phyloP scores from a whole-genome alignment of 1,139 yeast species.

The Nakaseomyces kungkrabaensis region DNA sequence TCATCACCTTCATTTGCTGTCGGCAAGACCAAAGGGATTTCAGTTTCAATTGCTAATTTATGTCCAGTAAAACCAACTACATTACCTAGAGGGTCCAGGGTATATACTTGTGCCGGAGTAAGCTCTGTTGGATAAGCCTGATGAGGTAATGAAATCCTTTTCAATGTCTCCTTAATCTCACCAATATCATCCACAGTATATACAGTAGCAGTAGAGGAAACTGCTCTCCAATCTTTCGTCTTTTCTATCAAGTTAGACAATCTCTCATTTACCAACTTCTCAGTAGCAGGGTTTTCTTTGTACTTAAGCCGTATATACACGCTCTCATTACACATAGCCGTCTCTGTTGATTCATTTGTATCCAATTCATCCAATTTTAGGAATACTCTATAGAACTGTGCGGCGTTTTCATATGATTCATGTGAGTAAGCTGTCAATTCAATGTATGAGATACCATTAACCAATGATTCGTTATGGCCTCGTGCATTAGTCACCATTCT shows the following conservation, averaged over 20 bases:
- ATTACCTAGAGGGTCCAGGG: conserved; percentile 47
- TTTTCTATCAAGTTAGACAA: conserved; percentile 10
- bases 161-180: conserved; percentile 23
- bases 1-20: conserved; percentile 5
- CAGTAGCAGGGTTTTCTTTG: conserved; percentile 13
- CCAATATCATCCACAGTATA: conserved; percentile 27
- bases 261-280: conserved; percentile 11
- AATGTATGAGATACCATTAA: conserved; percentile 28
- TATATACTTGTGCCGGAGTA: conserved; percentile 58
- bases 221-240: conserved; percentile 31
- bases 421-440: conserved; percentile 25
- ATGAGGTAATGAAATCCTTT: conserved; percentile 16
- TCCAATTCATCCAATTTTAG: conserved; percentile 1
- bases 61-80: conserved; percentile 57
- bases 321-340: conserved; percentile 12
- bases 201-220: conserved; percentile 27
- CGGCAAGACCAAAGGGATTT: conserved; percentile 30
- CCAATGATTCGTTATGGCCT: conserved; percentile 15
- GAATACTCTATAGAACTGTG: conserved; percentile 23
- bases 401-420: conserved; percentile 18
- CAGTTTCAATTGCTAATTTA: conserved; percentile 46
- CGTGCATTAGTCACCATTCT: not conserved
- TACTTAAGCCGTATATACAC: conserved; percentile 17
- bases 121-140: conserved; percentile 45
- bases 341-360: not conserved